Evolutionary conservation across 1,139 yeast species (phyloP), one percentile per base, ranked within the genome.

Genomic region (Lodderomyces orthopsilosis): DNA sequence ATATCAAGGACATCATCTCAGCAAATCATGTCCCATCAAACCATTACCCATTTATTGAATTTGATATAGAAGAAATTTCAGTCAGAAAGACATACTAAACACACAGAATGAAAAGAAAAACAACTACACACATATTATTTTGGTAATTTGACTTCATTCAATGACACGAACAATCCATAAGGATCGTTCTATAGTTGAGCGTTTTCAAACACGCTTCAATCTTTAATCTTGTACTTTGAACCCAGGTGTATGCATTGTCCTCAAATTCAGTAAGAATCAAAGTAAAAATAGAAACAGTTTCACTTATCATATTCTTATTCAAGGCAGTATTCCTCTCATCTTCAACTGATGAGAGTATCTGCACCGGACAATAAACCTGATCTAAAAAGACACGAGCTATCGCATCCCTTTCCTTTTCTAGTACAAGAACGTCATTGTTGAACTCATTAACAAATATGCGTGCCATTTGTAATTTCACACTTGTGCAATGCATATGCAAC

Each of bases 31-130:
- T 30, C 19, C 19, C 34, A 30, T 13, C 12, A 30, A 15, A 19
- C 34, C 34, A 30, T 30, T 15, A 30, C 34, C 34, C 34, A 30
- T 30, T 30, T 30, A 30, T 30, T 30, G 34, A 30, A 30, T 30
- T 14, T 30, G 34, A 30, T 13, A 30, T n/a, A 30, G 34, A 15
- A 30, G 32, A 15, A 15, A 14, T 13, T 15, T 15, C 32, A 17
- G 34, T 30, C 34, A 15, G 34, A 15, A 30, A 15, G 34, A 30
- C 19, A 30, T 15, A 30, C 34, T 30, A 30, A 30, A 30, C 34
- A 30, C 34, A 30, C 34, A 30, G 15, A 14, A 30, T 15, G 19
- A 6, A 30, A 30, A 30, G n/a, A 13, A 27, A 27, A 27, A 27
- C 6, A 27, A 4, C 14, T 15, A 30, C 34, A 30, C 34, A 30